These are phyloP conservation scores for Macrotyloma uniflorum DNA, from an alignment of 306 rosid genomes.

Conservation along the genomic window DNA sequence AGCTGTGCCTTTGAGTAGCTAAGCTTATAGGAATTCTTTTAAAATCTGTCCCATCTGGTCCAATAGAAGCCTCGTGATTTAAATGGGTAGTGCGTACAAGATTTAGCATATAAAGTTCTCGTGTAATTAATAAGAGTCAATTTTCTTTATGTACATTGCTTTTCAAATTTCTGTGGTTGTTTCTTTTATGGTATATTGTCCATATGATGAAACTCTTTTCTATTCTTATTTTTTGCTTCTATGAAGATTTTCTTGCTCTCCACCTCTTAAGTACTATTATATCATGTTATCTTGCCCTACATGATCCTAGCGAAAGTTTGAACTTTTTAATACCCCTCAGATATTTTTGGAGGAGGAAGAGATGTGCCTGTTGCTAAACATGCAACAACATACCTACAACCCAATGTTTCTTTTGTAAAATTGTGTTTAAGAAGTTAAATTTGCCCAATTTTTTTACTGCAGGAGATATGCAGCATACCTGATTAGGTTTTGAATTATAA, in stretches of 20 bases:
- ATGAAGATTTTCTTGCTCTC: conserved; percentile 18
- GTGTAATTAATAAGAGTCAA: not conserved
- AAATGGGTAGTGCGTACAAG: not conserved
- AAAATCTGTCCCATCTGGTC: not conserved
- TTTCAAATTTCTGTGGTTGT: conserved; percentile 1
- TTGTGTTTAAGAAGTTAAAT: conserved; percentile 26
- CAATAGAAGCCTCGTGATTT: not conserved
- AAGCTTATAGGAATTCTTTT: not conserved
- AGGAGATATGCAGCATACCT: conserved; percentile 63
- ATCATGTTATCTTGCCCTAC: not conserved
- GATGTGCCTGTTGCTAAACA: conserved; percentile 19
- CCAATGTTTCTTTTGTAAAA: not conserved
- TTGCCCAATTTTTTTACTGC: conserved; percentile 40
- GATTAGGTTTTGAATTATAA: not conserved
- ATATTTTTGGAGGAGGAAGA: not conserved
- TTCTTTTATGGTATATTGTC: not conserved
- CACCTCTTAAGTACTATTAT: not conserved
- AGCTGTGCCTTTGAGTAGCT: conserved; percentile 13
- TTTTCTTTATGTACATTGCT: not conserved
- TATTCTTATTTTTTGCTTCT: conserved; percentile 7
- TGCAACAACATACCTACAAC: not conserved
- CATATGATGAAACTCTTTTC: not conserved
- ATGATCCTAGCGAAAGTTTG: not conserved
- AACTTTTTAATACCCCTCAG: no score
- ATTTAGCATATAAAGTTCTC: conserved; percentile 9